Conservation (phyloP, 2,329 filamentous ascomycete species). For the Penicillium sp. region DNA sequence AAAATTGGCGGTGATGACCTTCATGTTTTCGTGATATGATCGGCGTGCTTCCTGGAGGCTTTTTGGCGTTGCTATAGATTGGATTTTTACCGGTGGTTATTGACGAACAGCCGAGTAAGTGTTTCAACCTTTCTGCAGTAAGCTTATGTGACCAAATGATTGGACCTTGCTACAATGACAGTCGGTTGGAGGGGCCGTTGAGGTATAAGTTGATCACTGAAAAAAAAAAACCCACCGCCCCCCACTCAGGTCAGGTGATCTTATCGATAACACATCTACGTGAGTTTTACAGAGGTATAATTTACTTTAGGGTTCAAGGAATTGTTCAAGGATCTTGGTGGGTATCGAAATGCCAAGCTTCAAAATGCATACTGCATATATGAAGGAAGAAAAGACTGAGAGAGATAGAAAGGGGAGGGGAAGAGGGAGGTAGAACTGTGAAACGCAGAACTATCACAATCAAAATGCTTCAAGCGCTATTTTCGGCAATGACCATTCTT, state of each 20-base stretch:
- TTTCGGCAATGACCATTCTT: too few relatives aligned
- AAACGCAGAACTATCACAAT: too few relatives aligned
- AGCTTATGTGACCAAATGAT: background rate
- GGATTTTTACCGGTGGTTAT: background rate
- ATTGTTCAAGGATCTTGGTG: background rate
- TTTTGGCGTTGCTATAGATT: background rate
- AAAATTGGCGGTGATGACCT: slow-evolving; percentile 94
- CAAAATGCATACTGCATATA: too few relatives aligned
- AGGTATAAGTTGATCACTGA: background rate
- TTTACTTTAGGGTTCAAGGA: background rate
- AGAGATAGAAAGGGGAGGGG: too few relatives aligned
- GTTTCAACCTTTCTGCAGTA: background rate
- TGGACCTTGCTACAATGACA: background rate
- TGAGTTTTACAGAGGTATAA: background rate
- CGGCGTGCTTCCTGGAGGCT: background rate
- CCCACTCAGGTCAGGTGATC: slow-evolving; percentile 10
- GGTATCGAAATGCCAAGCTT: background rate
- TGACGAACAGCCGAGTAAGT: background rate
- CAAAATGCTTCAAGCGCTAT: too few relatives aligned
- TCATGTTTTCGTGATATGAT: slow-evolving; percentile 60
- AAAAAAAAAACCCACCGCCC: slow-evolving; percentile 3
- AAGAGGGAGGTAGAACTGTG: too few relatives aligned
- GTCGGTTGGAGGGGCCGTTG: background rate
- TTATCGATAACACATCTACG: slow-evolving; percentile 2
- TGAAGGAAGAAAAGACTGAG: too few relatives aligned